These are phyloP conservation scores for Fraxinus ornus DNA, from an alignment of 305 asterid species.

Conservation along the genomic window DNA sequence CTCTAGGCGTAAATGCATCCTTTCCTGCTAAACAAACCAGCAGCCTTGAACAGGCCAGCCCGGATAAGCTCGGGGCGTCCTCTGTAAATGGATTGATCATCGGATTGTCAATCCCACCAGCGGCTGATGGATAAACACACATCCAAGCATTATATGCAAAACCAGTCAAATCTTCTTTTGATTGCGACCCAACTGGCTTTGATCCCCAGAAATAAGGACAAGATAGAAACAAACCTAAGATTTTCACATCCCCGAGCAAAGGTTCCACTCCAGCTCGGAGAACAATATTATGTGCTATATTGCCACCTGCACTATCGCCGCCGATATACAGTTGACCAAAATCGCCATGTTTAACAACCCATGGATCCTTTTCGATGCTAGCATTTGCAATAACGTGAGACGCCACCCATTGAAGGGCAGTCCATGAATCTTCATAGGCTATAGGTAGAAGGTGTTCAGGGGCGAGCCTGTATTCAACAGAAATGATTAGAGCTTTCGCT, in stretches of 20 bases:
- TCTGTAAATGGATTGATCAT: slow-evolving; percentile 28
- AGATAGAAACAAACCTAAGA: slow-evolving; percentile 41
- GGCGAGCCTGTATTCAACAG: slow-evolving; percentile 42
- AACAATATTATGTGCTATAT: no score
- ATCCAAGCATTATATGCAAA: slow-evolving; percentile 16
- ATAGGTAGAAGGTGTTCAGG: slow-evolving; percentile 42
- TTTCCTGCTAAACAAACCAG: slow-evolving; percentile 32
- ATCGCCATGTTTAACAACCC: no score
- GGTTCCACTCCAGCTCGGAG: slow-evolving; percentile 34
- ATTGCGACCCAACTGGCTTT: slow-evolving; percentile 19
- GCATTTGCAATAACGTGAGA: no score
- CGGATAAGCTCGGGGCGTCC: slow-evolving; percentile 33
- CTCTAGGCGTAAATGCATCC: slow-evolving; percentile 27
- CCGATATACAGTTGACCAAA: no score
- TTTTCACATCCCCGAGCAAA: slow-evolving; percentile 32
- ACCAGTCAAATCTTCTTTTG: slow-evolving; percentile 11
- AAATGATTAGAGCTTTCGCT: slow-evolving; percentile 35
- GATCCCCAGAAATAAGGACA: slow-evolving; percentile 47
- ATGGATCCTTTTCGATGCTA: no score
- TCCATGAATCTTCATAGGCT: slow-evolving; percentile 38
- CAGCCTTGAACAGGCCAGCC: slow-evolving; percentile 27
- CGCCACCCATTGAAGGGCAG: no score
- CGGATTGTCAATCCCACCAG: slow-evolving; percentile 32
- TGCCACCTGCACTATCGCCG: no score
- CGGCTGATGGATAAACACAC: slow-evolving; percentile 24